These are phyloP conservation scores for Suhomyces faveliae DNA, from an alignment of 805 yeast genomes.

Conservation along the genomic window DNA sequence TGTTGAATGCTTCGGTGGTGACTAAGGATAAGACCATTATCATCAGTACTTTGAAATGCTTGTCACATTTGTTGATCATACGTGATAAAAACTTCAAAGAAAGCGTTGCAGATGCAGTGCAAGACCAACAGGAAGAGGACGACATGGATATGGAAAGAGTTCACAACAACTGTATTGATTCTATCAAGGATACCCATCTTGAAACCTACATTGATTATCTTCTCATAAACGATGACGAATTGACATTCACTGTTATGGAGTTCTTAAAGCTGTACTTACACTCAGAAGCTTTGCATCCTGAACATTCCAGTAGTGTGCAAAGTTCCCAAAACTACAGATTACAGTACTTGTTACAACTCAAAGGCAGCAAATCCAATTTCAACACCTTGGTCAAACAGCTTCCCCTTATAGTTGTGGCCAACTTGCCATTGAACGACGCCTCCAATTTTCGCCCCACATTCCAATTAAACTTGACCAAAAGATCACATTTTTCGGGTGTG, in stretches of 20 bases:
- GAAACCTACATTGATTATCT: conserved; percentile 57
- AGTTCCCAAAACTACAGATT: conserved; percentile 36
- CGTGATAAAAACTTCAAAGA: conserved; percentile 12
- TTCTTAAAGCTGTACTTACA: conserved; percentile 77
- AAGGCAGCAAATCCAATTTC: conserved; percentile 47
- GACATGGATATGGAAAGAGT: conserved; percentile 12
- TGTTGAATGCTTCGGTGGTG: conserved; percentile 49
- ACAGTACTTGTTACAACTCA: conserved; percentile 52
- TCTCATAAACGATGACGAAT: conserved; percentile 67
- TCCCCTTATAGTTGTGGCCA: conserved; percentile 52
- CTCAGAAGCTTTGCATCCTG: conserved; percentile 50
- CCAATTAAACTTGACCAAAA: conserved; percentile 43
- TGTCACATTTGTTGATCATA: conserved; percentile 69
- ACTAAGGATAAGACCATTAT: conserved; percentile 68
- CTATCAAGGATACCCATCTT: conserved; percentile 39
- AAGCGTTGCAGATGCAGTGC: conserved; percentile 26
- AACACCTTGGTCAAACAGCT: conserved; percentile 56
- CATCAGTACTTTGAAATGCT: conserved; percentile 67
- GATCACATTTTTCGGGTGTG: conserved; percentile 46
- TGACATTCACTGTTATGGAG: conserved; percentile 71
- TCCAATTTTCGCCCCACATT: conserved; percentile 20
- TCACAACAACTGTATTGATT: conserved; percentile 40
- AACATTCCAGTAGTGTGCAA: conserved; percentile 24
- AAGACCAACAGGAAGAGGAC: conserved; percentile 29
- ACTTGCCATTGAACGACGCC: conserved; percentile 37